Evolutionary conservation across 2,329 filamentous ascomycete species (phyloP).

Genomic region (Onygenales sp.): DNA sequence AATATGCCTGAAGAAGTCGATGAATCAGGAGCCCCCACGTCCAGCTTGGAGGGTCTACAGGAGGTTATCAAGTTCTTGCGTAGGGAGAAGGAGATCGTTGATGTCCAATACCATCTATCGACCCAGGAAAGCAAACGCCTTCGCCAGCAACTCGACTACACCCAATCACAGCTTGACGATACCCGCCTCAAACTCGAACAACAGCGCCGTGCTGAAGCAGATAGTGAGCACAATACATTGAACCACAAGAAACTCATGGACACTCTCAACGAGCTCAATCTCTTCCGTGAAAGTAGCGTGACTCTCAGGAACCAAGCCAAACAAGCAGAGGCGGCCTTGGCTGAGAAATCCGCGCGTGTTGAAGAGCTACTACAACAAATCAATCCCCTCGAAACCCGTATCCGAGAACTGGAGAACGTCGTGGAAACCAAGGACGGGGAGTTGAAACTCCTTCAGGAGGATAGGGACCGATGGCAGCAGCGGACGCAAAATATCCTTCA

Average conservation of each 20-base stretch:
- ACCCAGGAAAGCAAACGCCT: slow-evolving; percentile 78
- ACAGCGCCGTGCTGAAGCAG: slow-evolving; percentile 67
- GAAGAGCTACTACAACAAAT: slow-evolving; percentile 66
- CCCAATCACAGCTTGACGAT: slow-evolving; percentile 81
- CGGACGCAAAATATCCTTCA: slow-evolving; percentile 90
- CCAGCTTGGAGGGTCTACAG: slow-evolving; percentile 65
- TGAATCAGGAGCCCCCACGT: slow-evolving; percentile 39
- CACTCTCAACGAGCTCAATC: slow-evolving; percentile 88
- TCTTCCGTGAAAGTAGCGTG: slow-evolving; percentile 89
- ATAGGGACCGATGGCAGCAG: slow-evolving; percentile 92
- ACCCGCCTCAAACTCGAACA: slow-evolving; percentile 81
- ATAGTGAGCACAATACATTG: slow-evolving; percentile 62
- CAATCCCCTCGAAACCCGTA: slow-evolving; percentile 69
- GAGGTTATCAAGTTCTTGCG: slow-evolving; percentile 87
- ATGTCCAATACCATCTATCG: slow-evolving; percentile 90
- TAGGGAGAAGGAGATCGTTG: slow-evolving; percentile 93
- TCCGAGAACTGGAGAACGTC: slow-evolving; percentile 74
- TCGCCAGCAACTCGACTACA: slow-evolving; percentile 81
- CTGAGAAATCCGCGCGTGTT: slow-evolving; percentile 64
- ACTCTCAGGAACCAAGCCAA: slow-evolving; percentile 80
- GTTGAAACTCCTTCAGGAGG: slow-evolving; percentile 77
- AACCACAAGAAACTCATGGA: slow-evolving; percentile 87
- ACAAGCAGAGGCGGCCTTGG: slow-evolving; percentile 65
- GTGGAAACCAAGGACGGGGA: slow-evolving; percentile 76
- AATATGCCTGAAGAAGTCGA: slow-evolving; percentile 44